A percentile compares a stretch with the other conserved stretches of the same genome.
These are phyloP conservation scores for Lecanicillium sp. DNA, from an alignment of 2,329 filamentous ascomycete species.

Conservation along the genomic window DNA sequence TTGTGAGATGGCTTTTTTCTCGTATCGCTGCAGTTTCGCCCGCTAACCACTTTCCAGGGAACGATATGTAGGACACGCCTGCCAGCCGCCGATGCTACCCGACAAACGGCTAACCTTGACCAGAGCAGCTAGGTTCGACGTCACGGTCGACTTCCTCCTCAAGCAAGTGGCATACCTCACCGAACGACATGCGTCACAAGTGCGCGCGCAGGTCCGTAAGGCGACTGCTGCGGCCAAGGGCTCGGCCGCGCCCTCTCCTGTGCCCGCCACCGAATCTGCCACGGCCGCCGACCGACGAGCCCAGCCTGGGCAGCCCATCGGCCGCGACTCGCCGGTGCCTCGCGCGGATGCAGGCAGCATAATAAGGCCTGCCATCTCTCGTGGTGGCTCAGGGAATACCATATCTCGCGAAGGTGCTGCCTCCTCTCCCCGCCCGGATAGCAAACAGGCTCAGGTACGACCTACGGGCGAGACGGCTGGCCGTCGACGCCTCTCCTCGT, in stretches of 20 bases:
- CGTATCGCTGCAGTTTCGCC: not conserved
- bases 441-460: constrained; percentile 19
- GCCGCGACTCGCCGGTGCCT: constrained; percentile 50
- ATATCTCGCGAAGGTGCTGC: constrained; percentile 32
- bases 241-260: constrained; percentile 51
- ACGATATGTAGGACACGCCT: constrained; percentile 51
- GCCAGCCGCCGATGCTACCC: not conserved
- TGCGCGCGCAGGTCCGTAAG: constrained; percentile 83
- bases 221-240: constrained; percentile 53
- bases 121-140: constrained; percentile 71
- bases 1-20: constrained; percentile 50
- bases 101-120: constrained; percentile 20
- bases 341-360: constrained; percentile 41
- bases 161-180: constrained; percentile 93
- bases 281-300: constrained; percentile 34
- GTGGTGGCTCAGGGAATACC: constrained; percentile 42
- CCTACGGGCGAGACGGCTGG: constrained; percentile 23
- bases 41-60: constrained; percentile 48
- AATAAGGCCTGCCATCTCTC: constrained; percentile 39
- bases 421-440: constrained; percentile 25
- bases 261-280: constrained; percentile 43
- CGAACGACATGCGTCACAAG: constrained; percentile 82
- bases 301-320: constrained; percentile 50
- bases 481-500: constrained; percentile 39
- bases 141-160: constrained; percentile 80